Percentiles rank a stretch among this genome's conserved stretches.
phyloP scores from a whole-genome alignment of 306 rosid species.

The Castanea sativa region DNA sequence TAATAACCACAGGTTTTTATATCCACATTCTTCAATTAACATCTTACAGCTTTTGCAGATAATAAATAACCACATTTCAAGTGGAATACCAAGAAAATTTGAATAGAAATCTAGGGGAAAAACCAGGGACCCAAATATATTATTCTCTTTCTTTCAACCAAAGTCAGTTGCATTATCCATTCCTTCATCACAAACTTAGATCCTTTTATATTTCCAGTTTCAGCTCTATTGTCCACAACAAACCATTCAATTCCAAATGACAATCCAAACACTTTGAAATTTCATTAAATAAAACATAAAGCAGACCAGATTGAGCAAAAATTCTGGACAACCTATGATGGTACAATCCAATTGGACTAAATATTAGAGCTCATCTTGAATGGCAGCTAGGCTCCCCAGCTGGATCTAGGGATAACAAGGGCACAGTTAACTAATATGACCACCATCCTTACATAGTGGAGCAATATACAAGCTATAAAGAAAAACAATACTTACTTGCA shows the following conservation, averaged over 20 bases:
- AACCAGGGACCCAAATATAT: neutral
- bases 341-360: neutral
- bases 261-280: neutral
- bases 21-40: neutral
- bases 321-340: neutral
- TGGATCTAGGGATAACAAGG: neutral
- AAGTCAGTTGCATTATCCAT: neutral
- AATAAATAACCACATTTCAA: neutral
- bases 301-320: neutral
- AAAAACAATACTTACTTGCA: conserved; percentile 61
- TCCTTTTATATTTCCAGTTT: neutral
- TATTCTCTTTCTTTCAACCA: neutral
- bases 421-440: too few relatives aligned
- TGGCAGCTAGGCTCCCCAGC: neutral
- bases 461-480: conserved; percentile 4
- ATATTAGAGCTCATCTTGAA: neutral
- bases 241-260: neutral
- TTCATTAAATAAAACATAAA: neutral
- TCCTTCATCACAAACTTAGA: neutral
- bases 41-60: neutral
- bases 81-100: neutral
- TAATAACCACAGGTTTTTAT: neutral
- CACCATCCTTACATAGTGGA: neutral
- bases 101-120: neutral
- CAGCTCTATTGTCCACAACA: neutral